Evolutionary conservation across 1,284 basidiomycete genomes (phyloP), one percentile per base, ranked within the genome.

Genomic region (Tremellales sp.): DNA sequence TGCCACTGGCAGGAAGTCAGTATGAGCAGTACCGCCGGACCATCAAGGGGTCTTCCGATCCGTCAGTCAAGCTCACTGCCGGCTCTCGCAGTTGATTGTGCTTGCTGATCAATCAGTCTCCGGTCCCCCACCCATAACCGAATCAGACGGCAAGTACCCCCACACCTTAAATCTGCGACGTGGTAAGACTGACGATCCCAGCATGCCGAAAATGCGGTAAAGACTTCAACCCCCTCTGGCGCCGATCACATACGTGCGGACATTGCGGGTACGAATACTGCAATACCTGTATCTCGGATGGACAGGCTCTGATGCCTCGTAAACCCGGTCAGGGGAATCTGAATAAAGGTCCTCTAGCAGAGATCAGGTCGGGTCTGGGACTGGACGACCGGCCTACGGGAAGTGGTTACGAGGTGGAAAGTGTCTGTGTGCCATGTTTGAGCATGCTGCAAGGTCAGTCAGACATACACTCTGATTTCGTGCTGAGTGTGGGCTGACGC

Each of bases 261-360:
- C 70, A 72, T 47, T 75, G 73, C 58, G 73, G 73, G 11, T 73
- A 70, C 51, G 60, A 67, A 50, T 73, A 72, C 55, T 75, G 73
- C 61, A 62, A 61, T 3, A 49, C 54, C 11, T 71, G 70, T 42
- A 36, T 72, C 6, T 67, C 64, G 6, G 66, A 69, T 35, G 70
- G 67, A 1, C 70, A 72, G 41, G 73, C 73, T 6, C 56, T 75
- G 42, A 71, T 75, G 70, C 73, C 73, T 13, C 63, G 72, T 4
- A 48, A 52, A 25, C 11, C 53, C 12, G 57, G 52, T 6, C 47
- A 58, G 43, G 12, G 42, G 22, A 23, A 33, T 11, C 19, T 31
- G 7, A 41, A 31, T 11, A 12, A 21, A 17, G 33, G 40, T 43
- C n/a, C 12, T 50, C 49, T 10, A 33, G 63, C 56, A 21, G 63